Conservation (phyloP, 2,329 filamentous ascomycete species). For the Juglanconis oblonga region DNA sequence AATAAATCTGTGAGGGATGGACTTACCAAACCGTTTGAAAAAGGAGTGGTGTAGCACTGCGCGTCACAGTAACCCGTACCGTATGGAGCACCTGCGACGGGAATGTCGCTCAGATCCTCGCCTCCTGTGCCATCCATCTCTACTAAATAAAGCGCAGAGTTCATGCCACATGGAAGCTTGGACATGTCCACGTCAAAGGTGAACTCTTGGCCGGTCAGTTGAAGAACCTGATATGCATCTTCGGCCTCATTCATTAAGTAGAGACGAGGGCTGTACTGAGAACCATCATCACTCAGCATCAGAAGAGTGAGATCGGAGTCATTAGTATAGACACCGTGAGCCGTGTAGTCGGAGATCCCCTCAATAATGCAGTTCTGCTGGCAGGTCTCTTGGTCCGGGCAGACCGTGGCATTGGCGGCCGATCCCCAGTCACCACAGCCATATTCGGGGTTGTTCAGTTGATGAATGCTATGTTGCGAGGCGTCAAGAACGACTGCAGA, state of each 20-base stretch:
- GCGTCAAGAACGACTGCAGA: conserved; percentile 51
- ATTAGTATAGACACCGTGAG: conserved; percentile 30
- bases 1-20: too few species aligned
- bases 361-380: conserved; percentile 54
- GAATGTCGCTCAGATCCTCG: conserved; percentile 43
- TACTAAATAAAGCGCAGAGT: conserved; percentile 61
- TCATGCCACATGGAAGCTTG: conserved; percentile 63
- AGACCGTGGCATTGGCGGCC: conserved; percentile 39
- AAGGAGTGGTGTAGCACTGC: conserved; percentile 50
- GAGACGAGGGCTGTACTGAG: conserved; percentile 41
- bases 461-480: conserved; percentile 43
- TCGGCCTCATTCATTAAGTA: conserved; percentile 56
- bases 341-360: conserved; percentile 45
- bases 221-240: conserved; percentile 57
- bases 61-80: conserved; percentile 65
- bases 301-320: conserved; percentile 30
- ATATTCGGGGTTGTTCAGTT: conserved; percentile 29
- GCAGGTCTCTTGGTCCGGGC: conserved; percentile 48
- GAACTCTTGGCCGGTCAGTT: conserved; percentile 60
- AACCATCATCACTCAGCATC: conserved; percentile 24
- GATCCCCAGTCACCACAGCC: conserved; percentile 33
- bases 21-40: conserved; percentile 48
- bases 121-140: conserved; percentile 59
- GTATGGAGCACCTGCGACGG: conserved; percentile 56
- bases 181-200: conserved; percentile 66